Conservation (phyloP, 345 rosid genomes). For the Turnera subulata region DNA sequence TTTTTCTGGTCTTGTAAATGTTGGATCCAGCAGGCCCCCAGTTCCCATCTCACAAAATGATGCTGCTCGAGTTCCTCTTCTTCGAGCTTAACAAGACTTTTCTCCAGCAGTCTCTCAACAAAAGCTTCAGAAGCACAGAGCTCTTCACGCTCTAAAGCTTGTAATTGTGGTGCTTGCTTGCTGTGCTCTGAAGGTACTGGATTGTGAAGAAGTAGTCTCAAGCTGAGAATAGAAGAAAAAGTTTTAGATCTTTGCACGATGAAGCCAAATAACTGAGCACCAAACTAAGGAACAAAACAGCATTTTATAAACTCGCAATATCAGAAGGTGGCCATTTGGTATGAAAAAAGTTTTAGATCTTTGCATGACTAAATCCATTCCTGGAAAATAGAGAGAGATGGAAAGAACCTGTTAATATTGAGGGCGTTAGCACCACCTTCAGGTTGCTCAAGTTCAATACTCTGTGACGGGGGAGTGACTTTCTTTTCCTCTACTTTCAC, state of each 20-base stretch:
- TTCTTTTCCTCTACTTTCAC: constrained; percentile 66
- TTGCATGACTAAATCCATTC: background rate
- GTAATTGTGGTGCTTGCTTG: constrained; percentile 39
- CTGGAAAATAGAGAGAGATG: background rate
- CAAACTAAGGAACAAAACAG: background rate
- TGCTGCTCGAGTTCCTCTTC: constrained; percentile 47
- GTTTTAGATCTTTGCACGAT: constrained; percentile 10
- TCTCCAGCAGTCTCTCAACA: constrained; percentile 70
- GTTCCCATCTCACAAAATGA: constrained; percentile 89
- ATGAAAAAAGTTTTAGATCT: too few species aligned
- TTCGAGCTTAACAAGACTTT: constrained; percentile 81
- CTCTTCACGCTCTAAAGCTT: constrained; percentile 50
- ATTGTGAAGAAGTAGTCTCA: constrained; percentile 80
- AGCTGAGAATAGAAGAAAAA: constrained; percentile 49
- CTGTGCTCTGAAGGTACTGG: constrained; percentile 43
- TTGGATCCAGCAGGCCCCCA: constrained; percentile 99
- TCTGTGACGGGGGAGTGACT: constrained; percentile 48
- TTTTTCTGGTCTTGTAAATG: constrained; percentile 92
- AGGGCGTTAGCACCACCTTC: constrained; percentile 99
- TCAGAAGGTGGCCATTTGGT: background rate
- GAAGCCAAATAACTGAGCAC: background rate
- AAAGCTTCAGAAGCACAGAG: constrained; percentile 50
- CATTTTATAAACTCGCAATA: background rate
- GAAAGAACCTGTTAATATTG: constrained; percentile 74
- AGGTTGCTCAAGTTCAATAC: constrained; percentile 80